phyloP scores from a whole-genome alignment of 176 grass and related monocot genomes.

The Zea luxurians region DNA sequence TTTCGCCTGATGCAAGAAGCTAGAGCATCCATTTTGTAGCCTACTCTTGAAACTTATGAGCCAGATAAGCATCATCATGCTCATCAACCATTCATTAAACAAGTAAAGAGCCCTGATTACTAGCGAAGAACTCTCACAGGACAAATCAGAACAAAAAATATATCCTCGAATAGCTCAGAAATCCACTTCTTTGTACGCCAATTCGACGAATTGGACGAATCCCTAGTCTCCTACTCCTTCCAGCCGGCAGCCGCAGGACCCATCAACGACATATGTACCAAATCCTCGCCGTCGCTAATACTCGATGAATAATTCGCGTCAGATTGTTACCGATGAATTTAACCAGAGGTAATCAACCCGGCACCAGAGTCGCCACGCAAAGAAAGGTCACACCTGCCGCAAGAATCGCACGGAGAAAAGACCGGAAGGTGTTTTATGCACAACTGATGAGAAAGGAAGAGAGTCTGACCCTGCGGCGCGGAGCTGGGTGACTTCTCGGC shows the following conservation, averaged over 20 bases:
- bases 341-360: not conserved
- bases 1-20: not conserved
- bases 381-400: not conserved
- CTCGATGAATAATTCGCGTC: not conserved
- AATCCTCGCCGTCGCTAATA: slow-evolving; percentile 8
- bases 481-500: slow-evolving; percentile 34
- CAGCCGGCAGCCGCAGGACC: not conserved
- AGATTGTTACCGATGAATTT: not conserved
- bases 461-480: slow-evolving; percentile 33
- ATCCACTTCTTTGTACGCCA: not conserved
- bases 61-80: not conserved
- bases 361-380: not conserved
- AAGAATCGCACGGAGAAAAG: not conserved
- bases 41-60: not conserved
- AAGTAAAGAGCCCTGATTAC: not conserved
- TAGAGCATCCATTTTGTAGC: not conserved
- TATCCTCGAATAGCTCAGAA: not conserved
- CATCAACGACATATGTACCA: not conserved
- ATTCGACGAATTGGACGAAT: not conserved
- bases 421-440: not conserved
- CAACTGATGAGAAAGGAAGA: not conserved
- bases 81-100: not conserved
- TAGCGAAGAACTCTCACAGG: not conserved
- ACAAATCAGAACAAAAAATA: not conserved
- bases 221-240: not conserved